Percentiles rank a stretch among this genome's conserved stretches.
Conservation (phyloP, 495 filamentous ascomycete species). For the Ramalina peruviana region DNA sequence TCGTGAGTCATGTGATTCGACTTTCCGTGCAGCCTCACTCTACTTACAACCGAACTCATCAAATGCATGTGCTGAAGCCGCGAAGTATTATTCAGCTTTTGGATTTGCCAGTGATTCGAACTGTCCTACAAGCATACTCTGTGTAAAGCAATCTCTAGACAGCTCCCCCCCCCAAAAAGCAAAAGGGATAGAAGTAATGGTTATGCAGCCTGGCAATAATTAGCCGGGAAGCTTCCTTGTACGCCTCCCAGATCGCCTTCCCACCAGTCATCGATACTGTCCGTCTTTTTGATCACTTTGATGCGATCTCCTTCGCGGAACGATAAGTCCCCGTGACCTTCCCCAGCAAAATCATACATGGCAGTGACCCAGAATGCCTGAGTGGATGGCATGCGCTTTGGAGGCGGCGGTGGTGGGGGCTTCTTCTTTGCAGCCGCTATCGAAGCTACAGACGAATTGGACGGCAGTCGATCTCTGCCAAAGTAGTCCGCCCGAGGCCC, state of each 20-base stretch:
- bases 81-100: too few species aligned
- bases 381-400: constrained; percentile 34
- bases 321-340: constrained; percentile 57
- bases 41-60: too few species aligned
- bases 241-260: constrained; percentile 67
- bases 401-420: constrained; percentile 58
- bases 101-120: too few species aligned
- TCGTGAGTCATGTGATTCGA: too few species aligned
- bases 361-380: constrained; percentile 60
- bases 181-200: too few species aligned
- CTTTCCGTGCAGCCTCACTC: too few species aligned
- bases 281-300: constrained; percentile 68
- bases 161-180: too few species aligned
- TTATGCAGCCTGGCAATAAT: constrained; percentile 47
- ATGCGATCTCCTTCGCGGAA: constrained; percentile 82
- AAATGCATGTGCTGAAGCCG: too few species aligned
- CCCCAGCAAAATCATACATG: constrained; percentile 64
- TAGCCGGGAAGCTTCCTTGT: constrained; percentile 76
- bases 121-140: too few species aligned
- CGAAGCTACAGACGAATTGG: constrained; percentile 25
- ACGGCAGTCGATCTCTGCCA: constrained; percentile 24
- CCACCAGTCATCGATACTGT: constrained; percentile 91
- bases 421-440: constrained; percentile 41
- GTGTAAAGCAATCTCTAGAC: too few species aligned
- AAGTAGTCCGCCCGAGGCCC: constrained; percentile 39